phyloP scores from a whole-genome alignment of 805 yeast species.

The Millerozyma miso region DNA sequence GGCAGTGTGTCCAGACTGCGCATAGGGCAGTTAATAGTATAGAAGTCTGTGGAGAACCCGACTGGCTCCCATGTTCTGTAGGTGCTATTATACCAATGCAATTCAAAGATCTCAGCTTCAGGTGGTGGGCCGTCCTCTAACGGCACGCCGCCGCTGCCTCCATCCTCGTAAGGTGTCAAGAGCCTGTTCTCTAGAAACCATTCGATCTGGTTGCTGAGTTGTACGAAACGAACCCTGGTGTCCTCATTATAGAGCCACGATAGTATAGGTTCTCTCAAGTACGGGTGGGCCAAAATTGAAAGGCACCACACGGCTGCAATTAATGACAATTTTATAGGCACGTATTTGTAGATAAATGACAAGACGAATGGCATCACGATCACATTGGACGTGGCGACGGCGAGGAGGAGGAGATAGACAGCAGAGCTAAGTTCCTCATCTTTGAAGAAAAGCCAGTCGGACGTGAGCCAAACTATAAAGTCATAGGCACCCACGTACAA shows the following conservation, averaged over 20 bases:
- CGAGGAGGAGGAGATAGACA: constrained; percentile 39
- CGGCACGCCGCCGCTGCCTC: not conserved
- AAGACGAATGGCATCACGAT: constrained; percentile 26
- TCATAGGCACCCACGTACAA: constrained; percentile 63
- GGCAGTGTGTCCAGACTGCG: constrained; percentile 14
- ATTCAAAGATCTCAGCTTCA: constrained; percentile 63
- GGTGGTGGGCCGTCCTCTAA: not conserved
- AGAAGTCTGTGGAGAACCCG: constrained; percentile 55
- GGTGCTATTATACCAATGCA: constrained; percentile 49
- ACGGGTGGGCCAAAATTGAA: constrained; percentile 47
- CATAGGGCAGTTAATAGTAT: constrained; percentile 40
- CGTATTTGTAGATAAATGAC: constrained; percentile 23
- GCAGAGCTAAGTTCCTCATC: constrained; percentile 58
- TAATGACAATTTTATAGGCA: constrained; percentile 24
- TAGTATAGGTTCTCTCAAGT: constrained; percentile 43
- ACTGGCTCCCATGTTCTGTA: constrained; percentile 60
- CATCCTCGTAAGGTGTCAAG: not conserved
- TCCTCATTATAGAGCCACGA: constrained; percentile 57
- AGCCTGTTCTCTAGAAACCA: constrained; percentile 15
- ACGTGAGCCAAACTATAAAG: constrained; percentile 42
- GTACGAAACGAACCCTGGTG: constrained; percentile 49
- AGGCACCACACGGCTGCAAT: constrained; percentile 50
- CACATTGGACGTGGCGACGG: constrained; percentile 15
- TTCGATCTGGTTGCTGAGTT: constrained; percentile 49
- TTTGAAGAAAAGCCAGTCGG: constrained; percentile 58